Percentiles rank a stretch among this genome's conserved stretches.
Conservation (phyloP, 2,329 filamentous ascomycete species). For the Chaetomium sp. region DNA sequence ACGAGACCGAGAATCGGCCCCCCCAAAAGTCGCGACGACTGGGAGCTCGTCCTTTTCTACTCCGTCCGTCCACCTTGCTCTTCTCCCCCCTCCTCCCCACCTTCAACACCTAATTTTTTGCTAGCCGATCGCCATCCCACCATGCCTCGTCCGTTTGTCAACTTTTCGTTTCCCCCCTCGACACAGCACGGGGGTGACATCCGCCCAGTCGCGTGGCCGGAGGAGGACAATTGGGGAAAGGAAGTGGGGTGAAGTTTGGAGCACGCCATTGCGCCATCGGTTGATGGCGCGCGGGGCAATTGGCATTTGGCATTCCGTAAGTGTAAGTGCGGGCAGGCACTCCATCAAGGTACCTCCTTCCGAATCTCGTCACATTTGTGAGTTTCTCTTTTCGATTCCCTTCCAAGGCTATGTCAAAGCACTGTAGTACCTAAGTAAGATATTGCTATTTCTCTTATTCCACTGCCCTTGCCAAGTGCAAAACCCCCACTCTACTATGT, state of each 20-base stretch:
- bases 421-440: no score
- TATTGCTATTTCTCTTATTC: no score
- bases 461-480: no score
- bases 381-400: no score
- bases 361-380: no score
- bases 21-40: neutral
- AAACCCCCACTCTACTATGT: no score
- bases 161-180: conserved; percentile 12
- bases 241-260: conserved; percentile 26
- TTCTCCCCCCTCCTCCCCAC: neutral
- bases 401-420: no score
- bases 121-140: conserved; percentile 8
- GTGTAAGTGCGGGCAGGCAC: no score
- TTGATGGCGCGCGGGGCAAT: conserved; percentile 18
- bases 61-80: neutral
- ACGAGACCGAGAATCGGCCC: neutral
- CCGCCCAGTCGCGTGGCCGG: conserved; percentile 5
- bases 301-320: no score
- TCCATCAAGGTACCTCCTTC: no score
- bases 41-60: neutral
- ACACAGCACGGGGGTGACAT: neutral
- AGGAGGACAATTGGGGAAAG: conserved; percentile 10
- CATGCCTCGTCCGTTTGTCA: conserved; percentile 4
- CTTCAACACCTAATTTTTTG: neutral
- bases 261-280: conserved; percentile 30